Conservation (phyloP, 306 rosid species). For the Acacia crassicarpa region DNA sequence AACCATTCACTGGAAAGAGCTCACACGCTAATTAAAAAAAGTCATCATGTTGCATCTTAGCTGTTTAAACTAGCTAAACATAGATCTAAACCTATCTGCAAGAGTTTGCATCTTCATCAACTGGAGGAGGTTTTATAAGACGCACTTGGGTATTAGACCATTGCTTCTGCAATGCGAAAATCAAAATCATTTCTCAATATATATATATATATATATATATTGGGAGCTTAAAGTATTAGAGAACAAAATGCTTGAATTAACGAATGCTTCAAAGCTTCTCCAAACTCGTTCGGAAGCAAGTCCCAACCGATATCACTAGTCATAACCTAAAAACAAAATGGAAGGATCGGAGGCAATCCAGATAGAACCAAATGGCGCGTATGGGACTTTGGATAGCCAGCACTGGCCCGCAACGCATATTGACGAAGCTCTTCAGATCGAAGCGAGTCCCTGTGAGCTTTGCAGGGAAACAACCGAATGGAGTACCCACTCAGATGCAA, state of each 20-base stretch:
- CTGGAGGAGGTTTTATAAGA: conserved; percentile 85
- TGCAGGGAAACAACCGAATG: too few species aligned
- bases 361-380: too few species aligned
- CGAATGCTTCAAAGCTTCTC: too few species aligned
- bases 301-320: too few species aligned
- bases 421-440: too few species aligned
- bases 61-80: background rate
- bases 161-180: conserved; percentile 50
- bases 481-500: too few species aligned
- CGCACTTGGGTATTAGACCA: conserved; percentile 57
- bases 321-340: too few species aligned
- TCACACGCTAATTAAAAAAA: background rate
- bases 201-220: background rate
- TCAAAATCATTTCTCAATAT: background rate
- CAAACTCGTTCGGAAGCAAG: too few species aligned
- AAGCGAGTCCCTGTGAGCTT: too few species aligned
- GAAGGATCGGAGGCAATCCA: too few species aligned
- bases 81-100: background rate
- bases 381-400: too few species aligned
- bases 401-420: too few species aligned
- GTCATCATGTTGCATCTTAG: background rate
- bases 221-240: conserved; percentile 9
- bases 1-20: background rate
- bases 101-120: conserved; percentile 58
- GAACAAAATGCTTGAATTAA: background rate